Base-by-base conservation (phyloP, 495 filamentous ascomycete genomes). In the Hyphodiscus hymeniophilus region DNA sequence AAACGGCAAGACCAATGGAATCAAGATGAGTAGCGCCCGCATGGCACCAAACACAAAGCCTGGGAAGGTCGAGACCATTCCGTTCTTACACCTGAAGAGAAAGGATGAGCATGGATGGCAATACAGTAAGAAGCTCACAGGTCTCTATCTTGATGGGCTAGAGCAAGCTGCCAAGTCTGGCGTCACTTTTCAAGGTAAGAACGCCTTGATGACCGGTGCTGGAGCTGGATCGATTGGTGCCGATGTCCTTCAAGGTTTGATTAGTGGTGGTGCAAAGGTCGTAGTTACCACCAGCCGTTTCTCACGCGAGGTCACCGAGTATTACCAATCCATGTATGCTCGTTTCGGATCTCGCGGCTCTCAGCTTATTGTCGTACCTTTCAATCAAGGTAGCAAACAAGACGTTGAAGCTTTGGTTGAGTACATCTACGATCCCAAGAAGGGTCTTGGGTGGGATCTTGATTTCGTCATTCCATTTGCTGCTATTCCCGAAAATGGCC, bases 311-410 rank as follows among this genome's bases (percentile, higher is more conserved):
- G 92, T 97, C 42, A 99, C 94, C 20, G 94, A 99, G 69, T 97
- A 97, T 70, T 99, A 97, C 69, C 92, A 97, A 69, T 81, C 85
- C 36, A 97, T 99, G 89, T 99, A 97, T 63, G 81, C 90, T 53
- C 82, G 89, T 38, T 95, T 82, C 59, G 92, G 92, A 56, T 84
- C 87, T 40, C 87, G 88, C 52, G 92, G 94, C 49, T 97, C 92
- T 45, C 89, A 97, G 67, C 78, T 99, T 17, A 87, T 97, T 35
- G 94, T 99, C 23, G 94, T 97, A 33, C 92, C 92, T 12, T 99
- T 97, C 76, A 99, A 99, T 64, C 91, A 96, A 67, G 92, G 91
- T 42, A 95, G 89, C 67, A 90, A 95, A 65, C 91, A 97, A 66
- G 92, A 99, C 66, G 85, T 94, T 26, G 87, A 95, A 59, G 87